A percentile compares a stretch with the other conserved stretches of the same genome.
Evolutionary conservation across 345 rosid species (phyloP).

Genomic region (Acer campestre): DNA sequence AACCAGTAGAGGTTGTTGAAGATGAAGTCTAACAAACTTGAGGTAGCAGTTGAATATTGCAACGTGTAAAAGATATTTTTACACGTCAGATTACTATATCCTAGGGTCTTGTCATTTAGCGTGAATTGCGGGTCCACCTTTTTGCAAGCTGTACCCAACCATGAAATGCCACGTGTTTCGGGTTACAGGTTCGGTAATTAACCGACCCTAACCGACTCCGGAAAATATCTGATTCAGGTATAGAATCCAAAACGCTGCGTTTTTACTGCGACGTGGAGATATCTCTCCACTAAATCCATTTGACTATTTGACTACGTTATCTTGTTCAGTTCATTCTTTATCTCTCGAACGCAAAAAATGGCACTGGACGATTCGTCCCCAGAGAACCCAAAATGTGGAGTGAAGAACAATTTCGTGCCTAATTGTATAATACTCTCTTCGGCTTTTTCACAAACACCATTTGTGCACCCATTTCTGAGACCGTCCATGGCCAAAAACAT

Average conservation of each 20-base stretch:
- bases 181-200: not conserved
- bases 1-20: not conserved
- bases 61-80: not conserved
- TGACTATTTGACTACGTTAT: not conserved
- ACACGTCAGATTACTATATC: conserved; percentile 19
- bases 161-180: not conserved
- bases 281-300: not conserved
- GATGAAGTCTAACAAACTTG: not conserved
- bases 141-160: not conserved
- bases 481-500: conserved; percentile 28
- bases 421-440: conserved; percentile 44
- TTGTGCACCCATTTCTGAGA: conserved; percentile 34
- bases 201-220: no score
- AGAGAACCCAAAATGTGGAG: conserved; percentile 23
- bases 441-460: conserved; percentile 44
- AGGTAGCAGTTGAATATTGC: not conserved
- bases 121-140: not conserved
- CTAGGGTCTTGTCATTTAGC: not conserved
- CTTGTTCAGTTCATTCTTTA: not conserved
- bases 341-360: conserved; percentile 23
- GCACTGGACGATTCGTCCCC: conserved; percentile 30
- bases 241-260: conserved; percentile 11
- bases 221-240: not conserved
- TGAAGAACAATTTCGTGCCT: conserved; percentile 15
- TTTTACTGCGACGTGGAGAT: not conserved